These are phyloP conservation scores for Dendryphion nanum DNA, from an alignment of 2,329 filamentous ascomycete species.

Conservation along the genomic window DNA sequence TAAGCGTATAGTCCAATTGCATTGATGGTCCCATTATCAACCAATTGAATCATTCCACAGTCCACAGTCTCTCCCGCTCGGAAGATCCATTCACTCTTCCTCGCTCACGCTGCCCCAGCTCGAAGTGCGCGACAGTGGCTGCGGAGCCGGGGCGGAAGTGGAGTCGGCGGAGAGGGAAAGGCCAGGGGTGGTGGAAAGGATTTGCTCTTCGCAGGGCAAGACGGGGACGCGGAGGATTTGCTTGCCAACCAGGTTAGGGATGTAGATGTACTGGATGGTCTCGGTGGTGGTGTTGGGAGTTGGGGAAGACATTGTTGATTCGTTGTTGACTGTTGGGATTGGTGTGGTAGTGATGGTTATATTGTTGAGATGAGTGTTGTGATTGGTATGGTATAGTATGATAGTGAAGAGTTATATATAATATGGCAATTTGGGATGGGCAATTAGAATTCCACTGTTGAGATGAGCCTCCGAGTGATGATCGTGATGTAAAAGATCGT, in stretches of 20 bases:
- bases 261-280: slow-evolving; percentile 36
- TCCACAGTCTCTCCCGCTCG: too few relatives aligned
- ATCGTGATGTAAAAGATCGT: too few relatives aligned
- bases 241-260: slow-evolving; percentile 38
- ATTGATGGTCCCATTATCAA: too few relatives aligned
- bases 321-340: neutral
- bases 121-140: too few relatives aligned
- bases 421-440: neutral
- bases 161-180: slow-evolving; percentile 15
- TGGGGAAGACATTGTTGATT: neutral
- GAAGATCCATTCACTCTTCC: slow-evolving; percentile 4
- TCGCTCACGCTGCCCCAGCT: slow-evolving; percentile 2
- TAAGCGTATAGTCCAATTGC: too few relatives aligned
- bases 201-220: slow-evolving; percentile 16
- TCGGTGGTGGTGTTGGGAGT: too few relatives aligned
- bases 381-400: neutral
- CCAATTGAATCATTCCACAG: too few relatives aligned
- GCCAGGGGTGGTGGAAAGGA: slow-evolving; percentile 9
- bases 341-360: neutral
- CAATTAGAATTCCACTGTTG: neutral
- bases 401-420: neutral
- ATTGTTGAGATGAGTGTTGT: neutral
- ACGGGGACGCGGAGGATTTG: slow-evolving; percentile 37
- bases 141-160: too few relatives aligned
- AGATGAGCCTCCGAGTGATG: neutral